Base-by-base conservation (phyloP, 129 eudicot genomes). In the Oenanthe sinensis region DNA sequence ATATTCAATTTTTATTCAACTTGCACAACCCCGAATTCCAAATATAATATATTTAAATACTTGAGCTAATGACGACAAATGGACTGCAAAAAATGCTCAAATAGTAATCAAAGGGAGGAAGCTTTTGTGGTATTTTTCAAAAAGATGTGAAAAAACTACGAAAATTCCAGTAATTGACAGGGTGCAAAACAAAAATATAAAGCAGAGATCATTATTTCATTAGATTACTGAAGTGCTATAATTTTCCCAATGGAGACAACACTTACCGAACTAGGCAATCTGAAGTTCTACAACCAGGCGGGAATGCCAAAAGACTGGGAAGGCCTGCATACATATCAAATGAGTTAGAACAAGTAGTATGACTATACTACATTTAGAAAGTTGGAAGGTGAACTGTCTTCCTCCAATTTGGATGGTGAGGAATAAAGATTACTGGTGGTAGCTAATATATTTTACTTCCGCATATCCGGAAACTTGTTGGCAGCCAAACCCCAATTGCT, bases 241-340 rank as follows among this genome's bases (percentile, higher is more conserved):
- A 24, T n/a, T 26, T 42, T 30, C n/a, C 39, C 26, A 16, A 28
- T 30, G 65, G 30, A 55, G 55, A 82, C 68, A 82, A 82, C 68
- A 82, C 89, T 84, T 84, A 95, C 99, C 99, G 88, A 74, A 79
- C 74, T 78, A 90, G 72, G 79, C 99, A 95, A 72, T 87, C 86
- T 42, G 91, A 81, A 86, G 87, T 77, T 85, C 75, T 92, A 84
- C 99, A 95, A 4, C 95, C 96, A 80, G 93, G 88, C 74, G 96
- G 94, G 36, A 87, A 89, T 73, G 96, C 96, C 83, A 90, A 39
- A 78, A 95, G 85, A 65, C 88, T 83, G 63, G 99, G 99, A 86
- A 95, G 77, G 74, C 99, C 98, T 95, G 87, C 73, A 80, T 45
- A 43, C 80, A 78, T 77, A 71, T 67, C 48, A 78, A 76, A 46